Evolutionary conservation across 495 filamentous ascomycete genomes (phyloP).

Genomic region (Cryomyces antarcticus): DNA sequence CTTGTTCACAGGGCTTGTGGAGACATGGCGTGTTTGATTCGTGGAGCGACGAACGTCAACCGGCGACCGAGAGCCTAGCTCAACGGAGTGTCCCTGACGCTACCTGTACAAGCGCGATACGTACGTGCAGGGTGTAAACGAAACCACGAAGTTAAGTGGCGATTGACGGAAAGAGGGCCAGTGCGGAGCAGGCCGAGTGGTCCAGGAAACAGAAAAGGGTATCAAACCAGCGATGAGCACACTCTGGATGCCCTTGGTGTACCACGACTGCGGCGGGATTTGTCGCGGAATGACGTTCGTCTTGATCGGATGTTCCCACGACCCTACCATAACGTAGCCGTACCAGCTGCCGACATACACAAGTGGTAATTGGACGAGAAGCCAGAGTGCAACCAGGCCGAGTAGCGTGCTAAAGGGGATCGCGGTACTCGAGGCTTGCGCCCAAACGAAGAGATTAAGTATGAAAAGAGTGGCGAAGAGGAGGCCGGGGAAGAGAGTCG

Average conservation of each 20-base stretch:
- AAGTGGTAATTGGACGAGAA: constrained; percentile 74
- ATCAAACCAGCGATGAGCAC: constrained; percentile 61
- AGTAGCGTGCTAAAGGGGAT: constrained; percentile 75
- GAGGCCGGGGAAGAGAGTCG: constrained; percentile 65
- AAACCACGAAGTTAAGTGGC: no score
- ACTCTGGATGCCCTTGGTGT: constrained; percentile 38
- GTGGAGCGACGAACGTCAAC: no score
- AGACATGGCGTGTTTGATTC: no score
- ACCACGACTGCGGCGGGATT: constrained; percentile 67
- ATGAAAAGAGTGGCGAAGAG: constrained; percentile 64
- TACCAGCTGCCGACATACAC: constrained; percentile 74
- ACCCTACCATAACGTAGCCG: constrained; percentile 41
- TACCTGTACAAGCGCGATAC: no score
- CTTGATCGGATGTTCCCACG: constrained; percentile 82
- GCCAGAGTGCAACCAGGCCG: constrained; percentile 61
- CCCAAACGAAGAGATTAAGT: constrained; percentile 86
- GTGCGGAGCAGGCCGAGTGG: no score
- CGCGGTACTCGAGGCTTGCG: constrained; percentile 75
- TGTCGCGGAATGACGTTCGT: constrained; percentile 53
- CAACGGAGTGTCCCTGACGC: no score
- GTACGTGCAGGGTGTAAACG: no score
- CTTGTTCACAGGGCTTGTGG: no score
- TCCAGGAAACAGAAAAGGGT: constrained; percentile 31
- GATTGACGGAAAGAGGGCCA: no score
- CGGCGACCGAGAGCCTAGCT: no score